Percentiles rank a stretch among this genome's conserved stretches.
phyloP scores from a whole-genome alignment of 176 grass and related monocot genomes.

The Triticum dicoccoides region DNA sequence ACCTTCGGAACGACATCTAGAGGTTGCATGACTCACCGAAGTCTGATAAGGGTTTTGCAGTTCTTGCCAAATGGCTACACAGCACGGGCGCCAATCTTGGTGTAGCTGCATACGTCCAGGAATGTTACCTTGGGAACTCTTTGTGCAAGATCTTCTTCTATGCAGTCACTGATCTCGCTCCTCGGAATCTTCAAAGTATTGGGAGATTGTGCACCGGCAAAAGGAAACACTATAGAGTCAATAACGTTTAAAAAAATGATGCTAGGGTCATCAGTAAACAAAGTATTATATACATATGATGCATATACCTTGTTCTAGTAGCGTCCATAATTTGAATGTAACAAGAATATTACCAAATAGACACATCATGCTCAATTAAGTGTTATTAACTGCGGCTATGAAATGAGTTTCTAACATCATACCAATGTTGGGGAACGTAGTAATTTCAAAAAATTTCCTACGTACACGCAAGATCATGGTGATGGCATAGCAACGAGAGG shows the following conservation, averaged over 20 bases:
- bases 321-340: no score
- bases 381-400: no score
- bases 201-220: constrained; percentile 46
- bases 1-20: constrained; percentile 49
- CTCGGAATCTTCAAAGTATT: constrained; percentile 69
- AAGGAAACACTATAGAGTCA: constrained; percentile 4
- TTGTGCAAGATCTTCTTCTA: constrained; percentile 64
- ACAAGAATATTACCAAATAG: no score
- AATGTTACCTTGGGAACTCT: constrained; percentile 56
- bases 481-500: no score
- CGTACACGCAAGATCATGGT: no score
- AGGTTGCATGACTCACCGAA: constrained; percentile 73
- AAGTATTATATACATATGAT: no score
- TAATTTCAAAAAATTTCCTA: no score
- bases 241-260: background rate
- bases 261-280: no score
- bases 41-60: constrained; percentile 55
- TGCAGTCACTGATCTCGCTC: constrained; percentile 74
- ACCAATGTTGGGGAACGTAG: no score
- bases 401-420: no score
- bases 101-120: constrained; percentile 79
- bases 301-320: no score
- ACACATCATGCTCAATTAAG: no score
- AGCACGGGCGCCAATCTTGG: constrained; percentile 58
- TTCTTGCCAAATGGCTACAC: constrained; percentile 70